A percentile compares a stretch with the other conserved stretches of the same genome.
Evolutionary conservation across 176 grass and related monocot species (phyloP).

Genomic region (Lolium rigidum): DNA sequence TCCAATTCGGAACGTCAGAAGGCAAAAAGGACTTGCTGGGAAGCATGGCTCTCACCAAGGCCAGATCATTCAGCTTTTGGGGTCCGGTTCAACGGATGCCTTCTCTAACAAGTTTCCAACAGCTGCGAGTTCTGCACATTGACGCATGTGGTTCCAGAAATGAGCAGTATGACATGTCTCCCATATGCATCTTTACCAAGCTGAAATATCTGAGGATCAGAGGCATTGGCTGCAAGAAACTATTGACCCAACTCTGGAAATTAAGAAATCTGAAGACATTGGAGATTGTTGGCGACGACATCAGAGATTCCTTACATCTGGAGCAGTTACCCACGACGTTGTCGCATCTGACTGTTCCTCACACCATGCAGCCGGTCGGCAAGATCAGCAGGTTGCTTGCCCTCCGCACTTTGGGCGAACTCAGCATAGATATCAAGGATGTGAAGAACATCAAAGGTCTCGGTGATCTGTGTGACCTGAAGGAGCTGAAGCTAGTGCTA

Average conservation of each 20-base stretch:
- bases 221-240: neutral
- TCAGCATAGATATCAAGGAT: neutral
- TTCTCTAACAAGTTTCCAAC: neutral
- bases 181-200: neutral
- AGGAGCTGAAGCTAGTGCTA: neutral
- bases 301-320: neutral
- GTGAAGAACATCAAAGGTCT: too few species aligned
- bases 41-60: neutral
- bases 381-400: neutral
- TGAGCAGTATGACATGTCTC: neutral
- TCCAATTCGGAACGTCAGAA: neutral
- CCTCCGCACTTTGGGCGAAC: neutral
- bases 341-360: neutral
- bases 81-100: neutral
- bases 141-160: neutral
- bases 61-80: conserved; percentile 23
- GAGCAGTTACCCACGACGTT: neutral
- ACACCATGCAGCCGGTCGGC: accelerated
- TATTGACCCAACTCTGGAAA: neutral
- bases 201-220: conserved; percentile 19
- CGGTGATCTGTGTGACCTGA: too few species aligned
- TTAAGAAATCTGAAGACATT: conserved; percentile 27
- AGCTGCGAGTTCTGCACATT: conserved; percentile 1
- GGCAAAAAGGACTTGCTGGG: neutral
- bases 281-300: neutral